Conservation (phyloP, 2,329 filamentous ascomycete species). For the Exophiala xenobiotica region DNA sequence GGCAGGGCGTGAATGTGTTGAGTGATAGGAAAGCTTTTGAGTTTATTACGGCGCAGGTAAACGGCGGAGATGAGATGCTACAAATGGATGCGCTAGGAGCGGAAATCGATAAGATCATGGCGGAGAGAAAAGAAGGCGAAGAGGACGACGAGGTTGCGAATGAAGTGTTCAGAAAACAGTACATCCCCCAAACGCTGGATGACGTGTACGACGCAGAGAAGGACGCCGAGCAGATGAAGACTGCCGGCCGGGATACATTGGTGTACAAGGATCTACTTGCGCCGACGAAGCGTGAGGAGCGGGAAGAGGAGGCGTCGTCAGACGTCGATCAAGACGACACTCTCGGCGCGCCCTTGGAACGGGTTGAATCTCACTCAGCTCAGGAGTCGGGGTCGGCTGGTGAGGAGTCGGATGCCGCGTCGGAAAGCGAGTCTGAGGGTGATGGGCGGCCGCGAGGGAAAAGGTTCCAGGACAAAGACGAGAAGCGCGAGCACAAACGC, state of each 20-base stretch:
- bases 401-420: constrained; percentile 35
- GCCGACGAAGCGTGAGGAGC: constrained; percentile 17
- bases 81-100: constrained; percentile 62
- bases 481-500: constrained; percentile 83
- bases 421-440: constrained; percentile 50
- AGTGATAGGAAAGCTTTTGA: constrained; percentile 77
- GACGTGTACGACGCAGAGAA: constrained; percentile 96
- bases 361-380: constrained; percentile 13
- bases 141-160: constrained; percentile 74
- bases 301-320: constrained; percentile 39
- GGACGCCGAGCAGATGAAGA: constrained; percentile 73
- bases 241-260: constrained; percentile 72
- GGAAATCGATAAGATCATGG: constrained; percentile 67
- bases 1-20: constrained; percentile 78
- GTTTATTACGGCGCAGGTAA: constrained; percentile 69
- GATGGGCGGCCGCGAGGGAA: constrained; percentile 70
- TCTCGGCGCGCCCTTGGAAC: constrained; percentile 1
- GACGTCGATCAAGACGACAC: constrained; percentile 40
- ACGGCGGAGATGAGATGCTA: constrained; percentile 46
- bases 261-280: constrained; percentile 85
- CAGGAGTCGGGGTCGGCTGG: constrained; percentile 39
- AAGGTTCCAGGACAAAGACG: constrained; percentile 86
- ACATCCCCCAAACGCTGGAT: constrained; percentile 92
- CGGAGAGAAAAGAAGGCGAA: constrained; percentile 50
- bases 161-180: constrained; percentile 92